Evolutionary conservation across 192 early-diverging fungal genomes (phyloP), one percentile per base, ranked within the genome.

Genomic region (Chytriomyces confervae): DNA sequence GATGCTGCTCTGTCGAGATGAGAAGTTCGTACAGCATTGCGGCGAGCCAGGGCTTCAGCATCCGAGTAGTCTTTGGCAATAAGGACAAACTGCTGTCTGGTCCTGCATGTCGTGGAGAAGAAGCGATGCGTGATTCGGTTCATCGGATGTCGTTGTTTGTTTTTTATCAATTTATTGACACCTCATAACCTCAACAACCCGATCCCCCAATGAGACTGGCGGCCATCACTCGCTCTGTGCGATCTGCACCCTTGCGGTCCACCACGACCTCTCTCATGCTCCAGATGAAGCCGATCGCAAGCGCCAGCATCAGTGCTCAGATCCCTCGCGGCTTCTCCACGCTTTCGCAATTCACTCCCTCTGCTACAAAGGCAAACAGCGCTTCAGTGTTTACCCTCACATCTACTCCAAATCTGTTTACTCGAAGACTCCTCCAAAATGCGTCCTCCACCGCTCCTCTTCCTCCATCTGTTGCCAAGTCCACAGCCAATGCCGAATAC

Each of bases 51-150:
- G 2, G 83, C 80, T 0, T 69, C 64, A 3, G 68, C 16, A 76
- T 84, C 83, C 43, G 45, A 48, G n/a, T 18, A 77, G 61, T 84
- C 83, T 18, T 71, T 48, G 5, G 80, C 83, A 50, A 81, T 57
- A 10, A 84, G 69, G 13, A 84, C 49, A 51, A 67, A 81, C 24
- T 69, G 80, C 9, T 36, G 20, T 7, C 43, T 13, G 3, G 11
- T 43, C 10, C 23, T 9, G n/a, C 69, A 43, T 20, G 71, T 69
- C 5, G 64, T 45, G 6, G 65, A 69, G 48, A 80, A 76, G 23
- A 29, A 7, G 10, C 69, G 69, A 20, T 2, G 20, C 5, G 36
- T 36, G 36, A 36, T 4, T 36, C 36, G 36, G 36, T 36, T 36
- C 36, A 36, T 36, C 0, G 24, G 24, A 27, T 27, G 24, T 27